These are phyloP conservation scores for Pezicula radicicola DNA, from an alignment of 2,329 filamentous ascomycete species.

Conservation along the genomic window DNA sequence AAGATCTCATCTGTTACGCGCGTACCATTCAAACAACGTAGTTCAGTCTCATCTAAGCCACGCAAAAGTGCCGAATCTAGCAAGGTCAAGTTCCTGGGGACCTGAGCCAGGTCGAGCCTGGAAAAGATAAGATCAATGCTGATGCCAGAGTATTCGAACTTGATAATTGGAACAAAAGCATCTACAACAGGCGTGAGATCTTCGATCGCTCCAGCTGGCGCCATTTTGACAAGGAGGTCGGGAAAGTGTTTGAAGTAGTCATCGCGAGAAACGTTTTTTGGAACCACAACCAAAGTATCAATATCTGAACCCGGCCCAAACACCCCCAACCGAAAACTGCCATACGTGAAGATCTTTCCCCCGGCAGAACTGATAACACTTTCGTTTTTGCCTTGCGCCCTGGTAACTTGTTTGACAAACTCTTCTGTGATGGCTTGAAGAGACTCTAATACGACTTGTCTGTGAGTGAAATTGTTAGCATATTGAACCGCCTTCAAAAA, in stretches of 20 bases:
- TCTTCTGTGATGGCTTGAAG: conserved; percentile 79
- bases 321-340: conserved; percentile 91
- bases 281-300: conserved; percentile 89
- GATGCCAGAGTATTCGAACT: conserved; percentile 86
- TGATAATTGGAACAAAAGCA: conserved; percentile 95
- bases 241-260: conserved; percentile 94
- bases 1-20: conserved; percentile 93
- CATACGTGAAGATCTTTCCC: conserved; percentile 93
- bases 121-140: conserved; percentile 94
- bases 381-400: conserved; percentile 58
- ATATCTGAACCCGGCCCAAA: conserved; percentile 97
- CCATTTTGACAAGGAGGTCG: conserved; percentile 72
- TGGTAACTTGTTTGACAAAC: conserved; percentile 77
- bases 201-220: conserved; percentile 74
- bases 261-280: conserved; percentile 81
- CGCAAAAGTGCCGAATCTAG: conserved; percentile 82
- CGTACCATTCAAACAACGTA: conserved; percentile 89
- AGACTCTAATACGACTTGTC: conserved; percentile 65
- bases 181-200: conserved; percentile 84
- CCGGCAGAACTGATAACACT: conserved; percentile 79
- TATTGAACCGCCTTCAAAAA: background rate
- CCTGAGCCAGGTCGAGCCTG: conserved; percentile 66
- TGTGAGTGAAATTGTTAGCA: conserved; percentile 30
- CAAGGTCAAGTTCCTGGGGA: conserved; percentile 71
- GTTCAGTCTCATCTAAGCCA: conserved; percentile 80